Evolutionary conservation across 2,329 filamentous ascomycete genomes (phyloP), one percentile per base, ranked within the genome.

Genomic region (Cordyceps farinosa): DNA sequence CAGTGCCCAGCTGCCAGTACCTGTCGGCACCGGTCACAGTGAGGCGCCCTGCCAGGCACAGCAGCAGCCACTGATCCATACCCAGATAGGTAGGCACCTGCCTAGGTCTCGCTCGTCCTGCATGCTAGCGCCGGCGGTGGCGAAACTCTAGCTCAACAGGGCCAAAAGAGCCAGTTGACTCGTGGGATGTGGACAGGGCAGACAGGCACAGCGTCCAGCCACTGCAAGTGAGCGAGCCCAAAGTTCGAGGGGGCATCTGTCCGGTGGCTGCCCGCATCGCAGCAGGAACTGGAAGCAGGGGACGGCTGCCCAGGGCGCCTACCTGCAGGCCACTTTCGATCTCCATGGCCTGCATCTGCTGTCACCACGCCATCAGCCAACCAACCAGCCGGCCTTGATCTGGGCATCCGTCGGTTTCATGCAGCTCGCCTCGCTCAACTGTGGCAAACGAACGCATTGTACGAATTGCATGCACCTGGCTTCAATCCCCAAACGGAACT

Each of bases 121-220:
- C 44, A 11, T 48, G 34, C 15, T 60, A 60, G 48, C 27, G 36
- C 29, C 48, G 47, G 48, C 17, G 47, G 57, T 60, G 57, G 57
- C 57, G 57, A 60, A 58, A 60, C 57, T 44, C 36, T 44, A 38
- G 57, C 48, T 44, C 22, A 17, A 32, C 38, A 45, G 57, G n/a
- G 44, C 22, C 22, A 22, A 22, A 22, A 22, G 22, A 44, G 40
- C 9, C 10, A 57, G 6, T 30, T 5, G 32, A 13, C 50, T 52
- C 32, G n/a, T 34, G 8, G 7, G 11, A 22, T 29, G 27, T 5
- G 15, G 50, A 52, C 40, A 42, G 13, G 40, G 15, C 29, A 51
- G 29, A 32, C 27, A 55, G 32, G 38, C 22, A n/a, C 27, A 29
- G 29, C 27, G 29, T 29, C 45, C 22, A 22, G 45, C 45, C 27